Percentiles rank a stretch among this genome's conserved stretches.
Conservation (phyloP, 2,329 filamentous ascomycete species). For the Nothophaeocryptopus gaeumannii region DNA sequence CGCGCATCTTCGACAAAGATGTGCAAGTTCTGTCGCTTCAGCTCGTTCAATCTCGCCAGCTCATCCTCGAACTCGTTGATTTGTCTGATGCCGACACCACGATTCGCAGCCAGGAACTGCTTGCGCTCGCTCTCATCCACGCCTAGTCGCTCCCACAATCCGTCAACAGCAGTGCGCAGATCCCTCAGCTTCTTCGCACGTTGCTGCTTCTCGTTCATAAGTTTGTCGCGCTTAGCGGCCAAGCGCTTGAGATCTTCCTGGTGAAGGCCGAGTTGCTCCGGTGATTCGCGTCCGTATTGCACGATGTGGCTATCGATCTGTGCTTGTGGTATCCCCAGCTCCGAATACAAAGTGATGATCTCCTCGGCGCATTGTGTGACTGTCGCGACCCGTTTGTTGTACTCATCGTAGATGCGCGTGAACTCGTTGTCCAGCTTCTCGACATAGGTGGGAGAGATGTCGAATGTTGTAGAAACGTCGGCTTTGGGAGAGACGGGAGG, state of each 20-base stretch:
- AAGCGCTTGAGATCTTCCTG: slow-evolving; percentile 77
- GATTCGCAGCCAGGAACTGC: slow-evolving; percentile 79
- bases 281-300: slow-evolving; percentile 82
- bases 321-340: slow-evolving; percentile 88
- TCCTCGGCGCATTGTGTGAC: slow-evolving; percentile 76
- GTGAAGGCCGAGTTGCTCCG: slow-evolving; percentile 90
- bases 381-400: slow-evolving; percentile 73
- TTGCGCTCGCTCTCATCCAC: slow-evolving; percentile 80
- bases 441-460: slow-evolving; percentile 88
- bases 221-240: slow-evolving; percentile 71
- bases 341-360: slow-evolving; percentile 92
- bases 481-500: slow-evolving; percentile 78
- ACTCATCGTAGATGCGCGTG: slow-evolving; percentile 93
- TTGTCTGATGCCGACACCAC: slow-evolving; percentile 83
- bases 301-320: slow-evolving; percentile 87
- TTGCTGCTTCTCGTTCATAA: slow-evolving; percentile 82
- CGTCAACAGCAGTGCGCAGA: slow-evolving; percentile 73
- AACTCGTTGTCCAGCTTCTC: slow-evolving; percentile 86
- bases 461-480: slow-evolving; percentile 76
- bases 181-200: slow-evolving; percentile 77
- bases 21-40: slow-evolving; percentile 93
- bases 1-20: slow-evolving; percentile 94
- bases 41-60: slow-evolving; percentile 76
- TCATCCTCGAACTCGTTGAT: slow-evolving; percentile 98
- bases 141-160: slow-evolving; percentile 82